Evolutionary conservation across 768 basidiomycete genomes (phyloP), one percentile per base, ranked within the genome.

Genomic region (Botryobasidium botryosum): DNA sequence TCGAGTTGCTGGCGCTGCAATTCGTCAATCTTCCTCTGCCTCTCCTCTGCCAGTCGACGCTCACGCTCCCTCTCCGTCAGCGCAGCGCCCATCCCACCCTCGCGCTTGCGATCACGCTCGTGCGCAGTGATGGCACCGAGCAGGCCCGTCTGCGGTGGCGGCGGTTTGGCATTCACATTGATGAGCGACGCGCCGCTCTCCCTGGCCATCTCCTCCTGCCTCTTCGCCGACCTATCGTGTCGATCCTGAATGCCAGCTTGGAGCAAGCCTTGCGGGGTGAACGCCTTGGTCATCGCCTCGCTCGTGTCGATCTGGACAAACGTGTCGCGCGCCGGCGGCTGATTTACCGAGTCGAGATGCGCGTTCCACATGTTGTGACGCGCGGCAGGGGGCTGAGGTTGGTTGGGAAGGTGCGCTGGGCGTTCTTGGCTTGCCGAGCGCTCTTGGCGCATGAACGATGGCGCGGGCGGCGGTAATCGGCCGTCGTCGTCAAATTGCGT

Each of bases 111-210:
- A 46, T 97, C 92, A 43, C 86, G 73, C 61, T 99, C 88, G 58
- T 94, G 88, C 6, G 82, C 85, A 35, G 88, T 88, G 54, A 97
- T 88, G 2, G 92, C 92, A 15, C 94, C 94, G 40, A 99, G 75
- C 35, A 97, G 70, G 31, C 94, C 94, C 35, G 83, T 86, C 62
- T 92, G 88, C 6, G 94, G 91, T 2, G 87, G 85, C 0, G 86
- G 88, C 0, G 91, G 88, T 57, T 92, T 92, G 56, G 78, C 75
- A 3, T 86, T 87, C n/a, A 99, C 86, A 58, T 92, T 91, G 65
- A 97, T 78, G 43, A 97, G 70, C 3, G 88, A 87, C 13, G 75
- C 83, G 24, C 94, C 94, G 5, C 71, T 77, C 62, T 94, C 91
- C 28, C 91, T 70, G 7, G 94, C 94, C 8, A 85, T 62, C 59